Evolutionary conservation across 257 asterid species (phyloP), one percentile per base, ranked within the genome.

Genomic region (Solanum clarkiae): DNA sequence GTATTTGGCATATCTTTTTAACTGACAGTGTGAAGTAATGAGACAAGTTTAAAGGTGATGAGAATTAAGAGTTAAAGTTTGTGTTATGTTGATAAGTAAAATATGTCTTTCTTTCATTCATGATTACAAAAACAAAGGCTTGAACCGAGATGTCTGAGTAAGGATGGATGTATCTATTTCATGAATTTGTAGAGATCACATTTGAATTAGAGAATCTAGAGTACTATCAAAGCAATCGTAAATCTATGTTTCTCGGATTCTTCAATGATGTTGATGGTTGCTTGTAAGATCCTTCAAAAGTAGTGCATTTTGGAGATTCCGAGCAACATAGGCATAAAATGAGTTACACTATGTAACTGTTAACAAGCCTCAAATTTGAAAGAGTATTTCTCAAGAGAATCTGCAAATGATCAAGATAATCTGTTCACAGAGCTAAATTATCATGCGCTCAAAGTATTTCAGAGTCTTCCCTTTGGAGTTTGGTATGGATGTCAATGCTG

Each of bases 401-500:
- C 63, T 17, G 11, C 1, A 56, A 56, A 56, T 56, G 24, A 18
- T 56, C 6, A 6, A 56, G 63, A 56, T 56, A 60, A 20, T 20
- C 7, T 59, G 6, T 60, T n/a, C 68, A 22, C 32, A n/a, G 69
- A 22, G 14, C 20, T 15, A 68, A 36, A 42, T 36, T 44, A 57
- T 10, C 47, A 71, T 36, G 5, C 54, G 13, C 32, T 40, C 53
- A 56, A 79, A 42, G 8, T 32, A 55, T 45, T 57, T 53, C 88
- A 95, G 98, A 93, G 94, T 94, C 88, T 83, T 91, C 20, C 98
- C 98, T 0, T 95, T 98, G 0, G 98, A 95, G 81, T 95, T 92
- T 55, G 98, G 97, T 10, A 84, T 88, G 68, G 98, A 95, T 49
- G 94, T 86, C 4, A 88, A 90, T 4, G 95, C 95, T 1, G 94